Percentiles rank a stretch among this genome's conserved stretches.
phyloP scores from a whole-genome alignment of 2,329 filamentous ascomycete genomes.

The Trichoderma gracile region DNA sequence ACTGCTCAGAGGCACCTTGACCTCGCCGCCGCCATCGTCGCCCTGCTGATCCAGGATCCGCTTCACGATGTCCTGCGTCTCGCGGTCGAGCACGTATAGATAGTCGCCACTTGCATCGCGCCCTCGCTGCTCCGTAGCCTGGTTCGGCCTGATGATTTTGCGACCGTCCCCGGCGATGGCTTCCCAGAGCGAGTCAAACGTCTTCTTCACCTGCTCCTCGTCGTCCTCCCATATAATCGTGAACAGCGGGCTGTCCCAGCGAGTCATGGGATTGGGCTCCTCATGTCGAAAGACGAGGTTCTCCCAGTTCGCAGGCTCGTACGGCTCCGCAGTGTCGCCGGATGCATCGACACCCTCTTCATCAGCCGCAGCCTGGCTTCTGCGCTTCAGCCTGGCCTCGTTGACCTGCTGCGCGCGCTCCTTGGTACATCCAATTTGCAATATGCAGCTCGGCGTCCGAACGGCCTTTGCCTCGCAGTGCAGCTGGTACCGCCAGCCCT shows the following conservation, averaged over 20 bases:
- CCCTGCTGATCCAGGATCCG: slow-evolving; percentile 68
- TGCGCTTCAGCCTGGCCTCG: slow-evolving; percentile 53
- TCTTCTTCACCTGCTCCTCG: slow-evolving; percentile 54
- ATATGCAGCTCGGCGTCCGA: slow-evolving; percentile 71
- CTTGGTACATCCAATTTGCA: slow-evolving; percentile 61
- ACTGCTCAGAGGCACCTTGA: slow-evolving; percentile 48
- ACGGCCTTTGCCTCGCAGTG: slow-evolving; percentile 82
- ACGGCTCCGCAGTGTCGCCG: slow-evolving; percentile 43
- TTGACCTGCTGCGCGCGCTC: slow-evolving; percentile 62
- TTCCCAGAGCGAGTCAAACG: slow-evolving; percentile 73
- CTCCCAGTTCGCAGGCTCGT: slow-evolving; percentile 65
- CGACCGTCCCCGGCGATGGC: slow-evolving; percentile 63
- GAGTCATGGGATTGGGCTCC: slow-evolving; percentile 80
- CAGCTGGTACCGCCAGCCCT: slow-evolving; percentile 84
- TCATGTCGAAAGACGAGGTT: slow-evolving; percentile 82
- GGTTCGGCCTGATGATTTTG: slow-evolving; percentile 70
- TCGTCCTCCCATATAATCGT: slow-evolving; percentile 76
- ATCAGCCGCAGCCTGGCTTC: slow-evolving; percentile 11
- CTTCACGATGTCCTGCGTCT: slow-evolving; percentile 74
- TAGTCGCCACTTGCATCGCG: slow-evolving; percentile 70
- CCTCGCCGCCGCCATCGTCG: slow-evolving; percentile 65
- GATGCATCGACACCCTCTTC: neutral
- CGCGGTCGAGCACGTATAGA: slow-evolving; percentile 75
- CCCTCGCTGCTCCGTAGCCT: slow-evolving; percentile 67
- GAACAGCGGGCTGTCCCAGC: slow-evolving; percentile 84